Percentiles rank a stretch among this genome's conserved stretches.
These are phyloP conservation scores for Babjeviella inositovora DNA, from an alignment of 805 yeast genomes.

Conservation along the genomic window DNA sequence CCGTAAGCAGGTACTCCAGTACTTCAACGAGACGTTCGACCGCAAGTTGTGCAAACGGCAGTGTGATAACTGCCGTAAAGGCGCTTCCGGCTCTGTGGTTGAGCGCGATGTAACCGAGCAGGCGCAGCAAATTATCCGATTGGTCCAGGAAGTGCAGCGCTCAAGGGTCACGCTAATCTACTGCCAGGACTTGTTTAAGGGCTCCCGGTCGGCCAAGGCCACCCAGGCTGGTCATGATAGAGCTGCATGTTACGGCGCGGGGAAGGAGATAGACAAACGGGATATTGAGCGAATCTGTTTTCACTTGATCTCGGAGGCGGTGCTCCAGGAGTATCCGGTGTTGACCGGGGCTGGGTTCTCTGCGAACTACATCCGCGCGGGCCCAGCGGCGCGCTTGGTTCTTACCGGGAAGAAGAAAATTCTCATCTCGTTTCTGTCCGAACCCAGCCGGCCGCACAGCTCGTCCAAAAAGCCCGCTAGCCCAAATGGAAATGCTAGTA, in stretches of 20 bases:
- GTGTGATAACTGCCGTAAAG: slow-evolving; percentile 73
- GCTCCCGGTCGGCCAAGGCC: slow-evolving; percentile 50
- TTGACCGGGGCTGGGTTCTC: slow-evolving; percentile 73
- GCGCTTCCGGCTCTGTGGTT: slow-evolving; percentile 19
- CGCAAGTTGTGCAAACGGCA: slow-evolving; percentile 44
- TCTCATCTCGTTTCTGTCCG: slow-evolving; percentile 29
- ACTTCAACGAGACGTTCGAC: slow-evolving; percentile 75
- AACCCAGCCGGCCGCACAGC: slow-evolving; percentile 2
- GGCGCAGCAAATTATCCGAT: slow-evolving; percentile 38
- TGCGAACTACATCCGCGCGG: slow-evolving; percentile 52
- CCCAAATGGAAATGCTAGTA: no score
- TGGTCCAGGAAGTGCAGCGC: slow-evolving; percentile 39
- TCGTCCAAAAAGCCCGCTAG: slow-evolving; percentile 1
- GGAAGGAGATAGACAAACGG: slow-evolving; percentile 43
- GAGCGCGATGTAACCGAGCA: slow-evolving; percentile 53
- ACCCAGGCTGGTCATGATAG: slow-evolving; percentile 44
- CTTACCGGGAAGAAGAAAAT: slow-evolving; percentile 25
- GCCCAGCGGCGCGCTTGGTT: slow-evolving; percentile 35
- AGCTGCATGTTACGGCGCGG: slow-evolving; percentile 53
- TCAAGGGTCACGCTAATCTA: slow-evolving; percentile 60
- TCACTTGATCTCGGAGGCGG: slow-evolving; percentile 49
- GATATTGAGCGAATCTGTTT: slow-evolving; percentile 76
- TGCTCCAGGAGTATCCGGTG: slow-evolving; percentile 55
- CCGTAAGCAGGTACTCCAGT: slow-evolving; percentile 74
- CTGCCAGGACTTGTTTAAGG: slow-evolving; percentile 73